Evolutionary conservation across 2,329 filamentous ascomycete genomes (phyloP).

Genomic region (Lachnellula hyalina): DNA sequence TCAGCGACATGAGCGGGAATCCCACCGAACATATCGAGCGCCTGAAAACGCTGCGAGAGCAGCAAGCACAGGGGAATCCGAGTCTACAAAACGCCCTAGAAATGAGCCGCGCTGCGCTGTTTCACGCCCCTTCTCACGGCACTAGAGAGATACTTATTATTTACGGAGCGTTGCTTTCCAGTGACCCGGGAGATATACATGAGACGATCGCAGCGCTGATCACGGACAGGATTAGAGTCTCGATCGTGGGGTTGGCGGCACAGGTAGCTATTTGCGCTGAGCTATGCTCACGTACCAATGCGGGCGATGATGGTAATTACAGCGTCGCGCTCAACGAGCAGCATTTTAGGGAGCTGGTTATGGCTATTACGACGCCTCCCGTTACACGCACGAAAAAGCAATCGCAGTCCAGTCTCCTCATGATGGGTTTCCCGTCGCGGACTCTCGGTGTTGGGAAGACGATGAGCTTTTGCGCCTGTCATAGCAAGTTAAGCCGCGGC

Average conservation of each 20-base stretch:
- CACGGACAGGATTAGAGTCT: constrained; percentile 77
- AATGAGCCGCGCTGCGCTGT: constrained; percentile 89
- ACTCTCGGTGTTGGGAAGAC: constrained; percentile 64
- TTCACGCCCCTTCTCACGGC: constrained; percentile 86
- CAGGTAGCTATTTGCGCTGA: constrained; percentile 90
- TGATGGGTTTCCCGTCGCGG: constrained; percentile 97
- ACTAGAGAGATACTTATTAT: constrained; percentile 90
- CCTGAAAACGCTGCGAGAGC: constrained; percentile 59
- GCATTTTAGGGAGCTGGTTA: constrained; percentile 83
- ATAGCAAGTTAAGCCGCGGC: constrained; percentile 73
- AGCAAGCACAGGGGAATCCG: constrained; percentile 68
- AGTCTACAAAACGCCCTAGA: constrained; percentile 93
- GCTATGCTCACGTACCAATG: constrained; percentile 82
- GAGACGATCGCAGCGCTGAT: constrained; percentile 77
- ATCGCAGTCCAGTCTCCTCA: constrained; percentile 64
- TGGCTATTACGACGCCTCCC: constrained; percentile 83
- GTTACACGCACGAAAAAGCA: constrained; percentile 63
- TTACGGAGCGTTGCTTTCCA: constrained; percentile 83
- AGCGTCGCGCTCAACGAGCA: constrained; percentile 80
- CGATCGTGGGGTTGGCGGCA: constrained; percentile 83
- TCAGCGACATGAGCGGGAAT: constrained; percentile 89
- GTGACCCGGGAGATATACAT: constrained; percentile 93
- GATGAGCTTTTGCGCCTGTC: constrained; percentile 80
- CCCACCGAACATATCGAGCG: constrained; percentile 80
- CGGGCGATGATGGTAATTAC: constrained; percentile 70